Conservation (phyloP, 2,329 filamentous ascomycete species). For the Colletotrichum neosansevieriae region DNA sequence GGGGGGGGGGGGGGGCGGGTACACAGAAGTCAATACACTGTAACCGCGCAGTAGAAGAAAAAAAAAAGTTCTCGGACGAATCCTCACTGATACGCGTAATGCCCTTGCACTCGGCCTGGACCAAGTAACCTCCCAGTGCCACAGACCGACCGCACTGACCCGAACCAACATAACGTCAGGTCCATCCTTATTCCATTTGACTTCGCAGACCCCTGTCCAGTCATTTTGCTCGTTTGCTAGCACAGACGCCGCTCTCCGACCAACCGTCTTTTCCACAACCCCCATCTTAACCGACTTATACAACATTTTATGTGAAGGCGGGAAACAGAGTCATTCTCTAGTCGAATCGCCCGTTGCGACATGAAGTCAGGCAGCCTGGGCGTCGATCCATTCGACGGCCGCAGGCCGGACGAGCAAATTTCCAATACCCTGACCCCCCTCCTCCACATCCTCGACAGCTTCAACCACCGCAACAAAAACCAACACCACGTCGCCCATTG, state of each 20-base stretch:
- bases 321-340: no score
- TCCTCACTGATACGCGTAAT: no score
- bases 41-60: no score
- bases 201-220: neutral
- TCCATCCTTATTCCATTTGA: neutral
- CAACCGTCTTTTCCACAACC: neutral
- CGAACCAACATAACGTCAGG: constrained; percentile 12
- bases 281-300: neutral
- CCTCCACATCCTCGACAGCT: constrained; percentile 73
- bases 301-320: neutral
- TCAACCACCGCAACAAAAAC: constrained; percentile 89
- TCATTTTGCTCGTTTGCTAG: neutral
- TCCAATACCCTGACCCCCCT: constrained; percentile 51
- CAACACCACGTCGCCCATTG: constrained; percentile 86
- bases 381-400: constrained; percentile 32
- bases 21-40: no score
- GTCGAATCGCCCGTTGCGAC: neutral
- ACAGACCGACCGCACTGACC: constrained; percentile 1
- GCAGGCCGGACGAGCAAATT: constrained; percentile 39
- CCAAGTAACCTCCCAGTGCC: neutral
- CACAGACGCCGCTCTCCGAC: neutral
- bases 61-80: no score
- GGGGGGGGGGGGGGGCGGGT: no score
- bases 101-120: no score
- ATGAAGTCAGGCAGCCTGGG: neutral